Evolutionary conservation across 495 filamentous ascomycete species (phyloP).

Genomic region (Cryomyces antarcticus): DNA sequence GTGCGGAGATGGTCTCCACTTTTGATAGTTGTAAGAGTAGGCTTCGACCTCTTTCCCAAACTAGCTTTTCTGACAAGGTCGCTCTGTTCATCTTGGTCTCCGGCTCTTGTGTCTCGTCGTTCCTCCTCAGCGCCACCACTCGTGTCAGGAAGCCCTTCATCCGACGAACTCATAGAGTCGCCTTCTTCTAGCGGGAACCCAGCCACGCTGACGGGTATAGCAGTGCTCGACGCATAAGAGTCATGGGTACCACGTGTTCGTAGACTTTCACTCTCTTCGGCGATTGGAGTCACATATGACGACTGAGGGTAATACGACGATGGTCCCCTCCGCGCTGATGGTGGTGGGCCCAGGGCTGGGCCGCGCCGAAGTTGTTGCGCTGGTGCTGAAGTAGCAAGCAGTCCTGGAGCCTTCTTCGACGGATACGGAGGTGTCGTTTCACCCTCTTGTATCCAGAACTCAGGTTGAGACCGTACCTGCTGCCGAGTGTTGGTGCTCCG

Average conservation of each 20-base stretch:
- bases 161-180: constrained; percentile 11
- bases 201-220: constrained; percentile 37
- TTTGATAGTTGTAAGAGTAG: constrained; percentile 45
- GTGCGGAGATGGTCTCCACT: constrained; percentile 14
- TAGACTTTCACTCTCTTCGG: constrained; percentile 45
- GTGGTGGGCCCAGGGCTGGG: constrained; percentile 40
- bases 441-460: too few relatives aligned
- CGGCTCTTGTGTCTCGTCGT: constrained; percentile 15
- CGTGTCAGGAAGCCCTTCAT: constrained; percentile 20
- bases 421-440: too few relatives aligned
- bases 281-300: constrained; percentile 73
- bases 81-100: constrained; percentile 37
- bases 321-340: constrained; percentile 46
- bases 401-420: too few relatives aligned
- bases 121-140: constrained; percentile 6
- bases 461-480: too few relatives aligned
- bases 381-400: too few relatives aligned
- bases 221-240: constrained; percentile 66
- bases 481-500: too few relatives aligned
- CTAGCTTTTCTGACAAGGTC: constrained; percentile 60
- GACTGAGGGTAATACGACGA: constrained; percentile 52
- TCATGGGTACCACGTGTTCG: constrained; percentile 25
- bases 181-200: constrained; percentile 15
- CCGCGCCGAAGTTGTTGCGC: constrained; percentile 23
- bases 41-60: constrained; percentile 50